A percentile compares a stretch with the other conserved stretches of the same genome.
Conservation (phyloP, 2,329 filamentous ascomycete genomes). For the Onygenales sp. region DNA sequence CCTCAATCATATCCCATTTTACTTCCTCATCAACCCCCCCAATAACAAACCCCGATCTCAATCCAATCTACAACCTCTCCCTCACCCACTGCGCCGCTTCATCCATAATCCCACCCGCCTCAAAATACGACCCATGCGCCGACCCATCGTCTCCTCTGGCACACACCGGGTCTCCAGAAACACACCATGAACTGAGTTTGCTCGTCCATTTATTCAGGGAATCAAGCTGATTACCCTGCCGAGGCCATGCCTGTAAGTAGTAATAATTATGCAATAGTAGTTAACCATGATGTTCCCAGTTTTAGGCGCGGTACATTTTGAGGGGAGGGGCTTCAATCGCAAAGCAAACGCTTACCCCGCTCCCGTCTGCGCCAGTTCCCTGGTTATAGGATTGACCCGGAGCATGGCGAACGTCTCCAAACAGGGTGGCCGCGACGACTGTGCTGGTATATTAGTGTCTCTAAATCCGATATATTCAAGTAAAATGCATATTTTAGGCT, state of each 20-base stretch:
- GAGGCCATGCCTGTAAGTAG: not conserved
- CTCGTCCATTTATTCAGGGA: not conserved
- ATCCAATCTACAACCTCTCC: not conserved
- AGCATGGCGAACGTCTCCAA: not conserved
- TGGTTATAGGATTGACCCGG: not conserved
- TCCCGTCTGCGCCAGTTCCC: not conserved
- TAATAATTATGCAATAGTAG: not conserved
- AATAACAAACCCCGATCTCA: no score
- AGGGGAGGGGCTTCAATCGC: not conserved
- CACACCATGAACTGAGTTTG: not conserved
- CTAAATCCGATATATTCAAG: not conserved
- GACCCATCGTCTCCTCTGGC: not conserved
- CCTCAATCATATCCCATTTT: no score
- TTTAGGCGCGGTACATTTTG: not conserved
- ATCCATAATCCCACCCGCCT: not conserved
- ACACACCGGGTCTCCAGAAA: not conserved
- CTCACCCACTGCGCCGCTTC: not conserved
- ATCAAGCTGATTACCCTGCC: not conserved
- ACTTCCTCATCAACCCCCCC: no score
- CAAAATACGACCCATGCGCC: not conserved
- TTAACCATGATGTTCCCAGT: not conserved
- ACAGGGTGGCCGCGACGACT: not conserved
- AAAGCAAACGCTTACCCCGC: not conserved
- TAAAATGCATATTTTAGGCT: not conserved
- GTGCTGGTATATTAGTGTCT: not conserved